Evolutionary conservation across 2,329 filamentous ascomycete genomes (phyloP).

Genomic region (Aspergillus novofumigatus): DNA sequence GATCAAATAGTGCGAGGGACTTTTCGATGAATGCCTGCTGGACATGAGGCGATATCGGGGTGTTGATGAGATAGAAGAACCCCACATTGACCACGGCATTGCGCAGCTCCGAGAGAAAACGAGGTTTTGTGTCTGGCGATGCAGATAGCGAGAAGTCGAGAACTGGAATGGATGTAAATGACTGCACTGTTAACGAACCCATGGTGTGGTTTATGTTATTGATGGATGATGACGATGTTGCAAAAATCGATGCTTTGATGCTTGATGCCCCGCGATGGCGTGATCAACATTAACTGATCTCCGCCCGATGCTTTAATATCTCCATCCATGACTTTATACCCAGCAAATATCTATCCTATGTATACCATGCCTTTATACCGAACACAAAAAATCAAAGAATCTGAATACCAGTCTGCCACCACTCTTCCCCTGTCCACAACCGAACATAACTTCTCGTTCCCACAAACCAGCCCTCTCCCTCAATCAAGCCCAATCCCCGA

Average conservation of each 20-base stretch:
- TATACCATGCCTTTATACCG: no score
- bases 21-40: constrained; percentile 33
- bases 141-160: constrained; percentile 25
- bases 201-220: not conserved
- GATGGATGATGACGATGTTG: not conserved
- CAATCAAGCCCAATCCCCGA: not conserved
- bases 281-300: not conserved
- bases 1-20: constrained; percentile 41
- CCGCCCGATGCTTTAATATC: not conserved
- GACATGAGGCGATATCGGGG: constrained; percentile 18
- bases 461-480: not conserved
- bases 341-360: no score
- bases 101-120: constrained; percentile 26
- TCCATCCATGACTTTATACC: no score
- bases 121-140: constrained; percentile 18
- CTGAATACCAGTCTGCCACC: not conserved
- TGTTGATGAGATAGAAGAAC: constrained; percentile 33
- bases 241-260: not conserved
- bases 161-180: constrained; percentile 30
- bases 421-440: not conserved
- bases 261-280: not conserved
- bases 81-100: constrained; percentile 33
- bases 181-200: constrained; percentile 17
- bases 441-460: not conserved
- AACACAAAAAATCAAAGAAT: not conserved